Evolutionary conservation across 257 asterid genomes (phyloP).

Genomic region (Leptodermis oblonga): DNA sequence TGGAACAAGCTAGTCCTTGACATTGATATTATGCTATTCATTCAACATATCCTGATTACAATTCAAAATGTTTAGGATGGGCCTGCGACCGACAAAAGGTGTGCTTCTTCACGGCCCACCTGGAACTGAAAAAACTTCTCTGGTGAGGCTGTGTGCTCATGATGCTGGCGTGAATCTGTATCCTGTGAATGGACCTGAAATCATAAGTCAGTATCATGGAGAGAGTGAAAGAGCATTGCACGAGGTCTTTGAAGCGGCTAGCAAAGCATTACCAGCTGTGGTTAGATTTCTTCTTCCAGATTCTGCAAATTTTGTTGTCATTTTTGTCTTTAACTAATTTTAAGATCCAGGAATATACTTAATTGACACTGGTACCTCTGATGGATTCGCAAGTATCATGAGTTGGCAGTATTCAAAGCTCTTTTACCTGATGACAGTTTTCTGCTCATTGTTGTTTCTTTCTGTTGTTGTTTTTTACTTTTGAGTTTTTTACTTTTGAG

Average conservation of each 20-base stretch:
- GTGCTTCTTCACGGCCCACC: slow-evolving; percentile 98
- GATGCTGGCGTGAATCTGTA: slow-evolving; percentile 79
- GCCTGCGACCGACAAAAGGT: slow-evolving; percentile 91
- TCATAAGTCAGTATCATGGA: slow-evolving; percentile 74
- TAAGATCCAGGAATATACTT: neutral
- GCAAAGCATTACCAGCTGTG: slow-evolving; percentile 83
- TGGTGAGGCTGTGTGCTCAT: slow-evolving; percentile 68
- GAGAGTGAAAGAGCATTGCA: slow-evolving; percentile 83
- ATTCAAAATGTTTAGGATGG: slow-evolving; percentile 49
- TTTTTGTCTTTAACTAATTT: neutral
- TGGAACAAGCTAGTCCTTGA: neutral
- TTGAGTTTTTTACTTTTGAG: no score
- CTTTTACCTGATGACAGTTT: neutral
- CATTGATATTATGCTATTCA: neutral
- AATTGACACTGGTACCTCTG: neutral
- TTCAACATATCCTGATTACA: slow-evolving; percentile 23
- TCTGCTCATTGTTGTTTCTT: neutral
- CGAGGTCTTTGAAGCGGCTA: slow-evolving; percentile 76
- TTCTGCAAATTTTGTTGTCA: neutral
- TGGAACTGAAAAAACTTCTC: slow-evolving; percentile 94
- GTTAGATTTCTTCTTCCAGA: slow-evolving; percentile 35
- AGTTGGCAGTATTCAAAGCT: neutral
- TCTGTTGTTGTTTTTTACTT: neutral
- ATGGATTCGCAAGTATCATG: neutral
- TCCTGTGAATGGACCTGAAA: slow-evolving; percentile 87